phyloP scores from a whole-genome alignment of 2,329 filamentous ascomycete species.

The Aspergillus felis region DNA sequence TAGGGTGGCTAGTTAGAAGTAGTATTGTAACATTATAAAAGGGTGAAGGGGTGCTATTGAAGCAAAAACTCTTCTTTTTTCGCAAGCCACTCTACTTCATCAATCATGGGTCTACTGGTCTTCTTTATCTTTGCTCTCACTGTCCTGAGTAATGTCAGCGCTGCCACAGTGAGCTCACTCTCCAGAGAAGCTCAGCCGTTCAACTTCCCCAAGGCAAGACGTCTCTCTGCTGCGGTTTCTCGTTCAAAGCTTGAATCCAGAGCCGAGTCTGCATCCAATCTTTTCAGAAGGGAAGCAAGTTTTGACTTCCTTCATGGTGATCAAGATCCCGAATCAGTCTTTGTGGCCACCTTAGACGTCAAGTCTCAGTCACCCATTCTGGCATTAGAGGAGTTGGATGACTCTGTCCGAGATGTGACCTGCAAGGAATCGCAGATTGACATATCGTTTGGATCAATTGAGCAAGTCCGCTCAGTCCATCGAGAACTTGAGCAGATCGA shows the following conservation, averaged over 20 bases:
- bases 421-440: not conserved
- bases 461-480: not conserved
- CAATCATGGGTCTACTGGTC: not conserved
- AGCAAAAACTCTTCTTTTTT: not conserved
- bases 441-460: not conserved
- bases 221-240: not conserved
- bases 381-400: slow-evolving; percentile 11
- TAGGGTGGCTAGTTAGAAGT: not conserved
- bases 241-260: not conserved
- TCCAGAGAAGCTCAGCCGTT: not conserved
- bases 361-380: slow-evolving; percentile 10
- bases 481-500: slow-evolving; percentile 5
- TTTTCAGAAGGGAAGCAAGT: not conserved
- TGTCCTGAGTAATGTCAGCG: not conserved
- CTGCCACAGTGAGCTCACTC: not conserved
- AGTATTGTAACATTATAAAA: not conserved
- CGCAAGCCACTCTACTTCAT: not conserved
- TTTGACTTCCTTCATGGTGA: slow-evolving; percentile 4
- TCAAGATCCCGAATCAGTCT: slow-evolving; percentile 3
- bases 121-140: not conserved
- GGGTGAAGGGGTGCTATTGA: not conserved
- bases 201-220: not conserved
- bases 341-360: slow-evolving; percentile 8
- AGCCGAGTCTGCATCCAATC: not conserved
- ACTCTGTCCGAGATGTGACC: slow-evolving; percentile 1